A percentile compares a stretch with the other conserved stretches of the same genome.
Conservation (phyloP, 1,284 basidiomycete species). For the Trametes pubescens region DNA sequence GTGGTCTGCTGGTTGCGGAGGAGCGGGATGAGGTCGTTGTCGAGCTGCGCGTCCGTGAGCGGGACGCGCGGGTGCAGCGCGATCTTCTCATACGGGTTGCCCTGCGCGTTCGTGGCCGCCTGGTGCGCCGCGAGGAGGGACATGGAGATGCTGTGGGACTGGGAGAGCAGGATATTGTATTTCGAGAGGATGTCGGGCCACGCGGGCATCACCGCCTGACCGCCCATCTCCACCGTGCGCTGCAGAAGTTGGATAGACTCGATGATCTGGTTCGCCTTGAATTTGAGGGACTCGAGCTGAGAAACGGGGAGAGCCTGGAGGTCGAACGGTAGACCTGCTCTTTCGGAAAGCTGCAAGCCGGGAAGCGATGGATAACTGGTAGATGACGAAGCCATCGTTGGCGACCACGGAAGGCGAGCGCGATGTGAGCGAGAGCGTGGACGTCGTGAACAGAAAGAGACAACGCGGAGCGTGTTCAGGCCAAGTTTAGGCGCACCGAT, state of each 20-base stretch:
- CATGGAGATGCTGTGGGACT: slow-evolving; percentile 76
- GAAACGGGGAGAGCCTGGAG: slow-evolving; percentile 43
- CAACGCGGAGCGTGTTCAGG: neutral
- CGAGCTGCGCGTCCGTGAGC: slow-evolving; percentile 70
- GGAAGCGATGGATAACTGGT: slow-evolving; percentile 15
- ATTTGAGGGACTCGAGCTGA: slow-evolving; percentile 76
- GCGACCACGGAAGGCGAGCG: neutral
- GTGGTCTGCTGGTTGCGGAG: slow-evolving; percentile 79
- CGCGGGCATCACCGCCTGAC: slow-evolving; percentile 64
- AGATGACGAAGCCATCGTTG: slow-evolving; percentile 6
- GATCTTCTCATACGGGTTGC: slow-evolving; percentile 66
- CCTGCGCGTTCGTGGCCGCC: slow-evolving; percentile 23
- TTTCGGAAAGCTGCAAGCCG: slow-evolving; percentile 15
- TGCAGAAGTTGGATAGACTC: slow-evolving; percentile 74
- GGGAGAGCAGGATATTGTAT: slow-evolving; percentile 82
- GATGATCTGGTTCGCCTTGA: slow-evolving; percentile 78
- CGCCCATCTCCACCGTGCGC: slow-evolving; percentile 65
- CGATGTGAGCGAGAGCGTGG: neutral
- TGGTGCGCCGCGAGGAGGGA: slow-evolving; percentile 56
- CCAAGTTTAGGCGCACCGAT: neutral
- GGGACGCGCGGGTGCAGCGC: slow-evolving; percentile 66
- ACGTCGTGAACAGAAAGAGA: neutral
- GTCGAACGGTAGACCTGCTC: slow-evolving; percentile 25
- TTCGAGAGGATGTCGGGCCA: slow-evolving; percentile 87
- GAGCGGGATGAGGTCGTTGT: slow-evolving; percentile 74